phyloP scores from a whole-genome alignment of 768 basidiomycete genomes.

The Inosperma sp. region DNA sequence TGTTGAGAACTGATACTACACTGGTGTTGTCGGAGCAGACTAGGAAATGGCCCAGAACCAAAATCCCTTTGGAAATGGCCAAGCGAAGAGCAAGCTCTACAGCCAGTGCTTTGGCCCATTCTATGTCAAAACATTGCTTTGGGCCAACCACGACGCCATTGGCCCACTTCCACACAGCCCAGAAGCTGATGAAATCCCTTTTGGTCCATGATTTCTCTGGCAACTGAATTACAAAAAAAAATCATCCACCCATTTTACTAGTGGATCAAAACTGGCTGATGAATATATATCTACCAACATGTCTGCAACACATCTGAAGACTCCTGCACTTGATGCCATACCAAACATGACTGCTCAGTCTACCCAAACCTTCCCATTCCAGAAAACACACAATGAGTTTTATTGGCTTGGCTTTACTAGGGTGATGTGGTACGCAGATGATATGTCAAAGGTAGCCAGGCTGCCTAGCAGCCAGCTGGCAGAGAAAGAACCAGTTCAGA shows the following conservation, averaged over 20 bases:
- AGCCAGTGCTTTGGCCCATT: no score
- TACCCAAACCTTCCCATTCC: slow-evolving; percentile 31
- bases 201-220: no score
- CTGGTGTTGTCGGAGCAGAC: no score
- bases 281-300: slow-evolving; percentile 28
- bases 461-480: slow-evolving; percentile 30
- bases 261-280: not conserved
- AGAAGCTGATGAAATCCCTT: no score
- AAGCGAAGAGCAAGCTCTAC: no score
- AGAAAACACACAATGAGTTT: slow-evolving; percentile 25
- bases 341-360: slow-evolving; percentile 33
- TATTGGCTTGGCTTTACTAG: slow-evolving; percentile 35
- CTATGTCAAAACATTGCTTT: no score
- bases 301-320: slow-evolving; percentile 31
- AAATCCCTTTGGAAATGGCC: no score
- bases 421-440: slow-evolving; percentile 33
- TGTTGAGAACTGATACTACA: no score
- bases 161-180: no score
- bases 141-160: no score
- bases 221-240: slow-evolving; percentile 17
- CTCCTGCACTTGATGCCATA: slow-evolving; percentile 22
- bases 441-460: slow-evolving; percentile 40
- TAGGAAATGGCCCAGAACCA: no score
- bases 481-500: slow-evolving; percentile 24
- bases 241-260: slow-evolving; percentile 32